These are phyloP conservation scores for Aspergillus sp. DNA, from an alignment of 2,329 filamentous ascomycete genomes.

Conservation along the genomic window DNA sequence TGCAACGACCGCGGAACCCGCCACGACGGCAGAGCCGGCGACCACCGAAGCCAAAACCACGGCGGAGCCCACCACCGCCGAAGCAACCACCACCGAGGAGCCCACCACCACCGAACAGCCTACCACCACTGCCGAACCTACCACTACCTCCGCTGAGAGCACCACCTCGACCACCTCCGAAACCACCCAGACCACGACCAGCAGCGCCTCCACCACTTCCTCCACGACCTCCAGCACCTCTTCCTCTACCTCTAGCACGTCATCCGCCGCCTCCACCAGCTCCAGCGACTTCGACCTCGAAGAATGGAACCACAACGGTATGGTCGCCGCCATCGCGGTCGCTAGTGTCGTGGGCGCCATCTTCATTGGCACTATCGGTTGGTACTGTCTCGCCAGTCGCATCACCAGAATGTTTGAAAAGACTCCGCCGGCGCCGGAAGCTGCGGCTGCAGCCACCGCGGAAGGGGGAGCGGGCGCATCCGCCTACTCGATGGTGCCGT, in stretches of 20 bases:
- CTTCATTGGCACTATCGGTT: conserved; percentile 1
- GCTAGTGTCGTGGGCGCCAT: not conserved
- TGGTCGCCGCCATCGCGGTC: conserved; percentile 1
- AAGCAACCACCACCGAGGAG: not conserved
- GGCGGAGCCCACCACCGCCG: not conserved
- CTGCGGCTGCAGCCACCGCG: not conserved
- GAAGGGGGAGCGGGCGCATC: not conserved
- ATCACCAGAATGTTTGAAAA: not conserved
- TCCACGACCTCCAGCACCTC: not conserved
- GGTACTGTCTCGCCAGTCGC: not conserved
- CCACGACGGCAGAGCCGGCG: not conserved
- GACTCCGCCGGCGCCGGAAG: not conserved
- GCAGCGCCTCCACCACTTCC: not conserved
- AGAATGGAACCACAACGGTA: conserved; percentile 2
- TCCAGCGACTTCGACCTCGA: not conserved
- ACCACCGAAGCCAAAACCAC: not conserved
- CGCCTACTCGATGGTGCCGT: not conserved
- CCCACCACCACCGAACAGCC: not conserved
- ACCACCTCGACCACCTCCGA: not conserved
- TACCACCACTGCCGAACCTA: not conserved
- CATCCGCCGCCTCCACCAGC: not conserved
- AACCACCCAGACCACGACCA: not conserved
- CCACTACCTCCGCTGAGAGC: not conserved
- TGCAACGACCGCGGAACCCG: not conserved
- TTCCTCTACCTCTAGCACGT: not conserved